Base-by-base conservation (phyloP, 164 flowering plant species). In the Chimonanthus praecox region DNA sequence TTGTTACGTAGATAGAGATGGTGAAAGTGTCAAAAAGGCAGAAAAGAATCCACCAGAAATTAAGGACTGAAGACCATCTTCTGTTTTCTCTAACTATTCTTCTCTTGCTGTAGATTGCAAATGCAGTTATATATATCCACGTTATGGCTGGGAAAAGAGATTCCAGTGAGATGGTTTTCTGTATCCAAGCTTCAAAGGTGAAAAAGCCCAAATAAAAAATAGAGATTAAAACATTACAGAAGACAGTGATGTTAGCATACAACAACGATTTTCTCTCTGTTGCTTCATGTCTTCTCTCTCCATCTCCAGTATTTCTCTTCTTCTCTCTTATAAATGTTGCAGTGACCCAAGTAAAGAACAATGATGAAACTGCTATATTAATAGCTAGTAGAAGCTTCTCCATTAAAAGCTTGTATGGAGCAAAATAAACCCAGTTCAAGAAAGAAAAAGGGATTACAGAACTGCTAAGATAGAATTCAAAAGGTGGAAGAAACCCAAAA, bases 31-130 rank as follows among this genome's bases (percentile, higher is more conserved):
- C 33, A 46, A 72, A 49, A 78, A 82, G 72, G 71, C 73, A 58
- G 61, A 83, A 83, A 50, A 78, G 77, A 11, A 78, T 21, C 97
- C 94, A 92, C 90, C 92, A 92, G 6, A 84, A 72, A 58, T 77
- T 44, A 45, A 89, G 86, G 18, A 86, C 86, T 3, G 78, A 49
- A 49, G 91, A 94, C 92, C 92, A 92, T 15, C 67, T 81, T 68
- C 67, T 79, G 48, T 66, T 71, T 50, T 73, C 82, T 60, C 54
- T 64, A 67, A 58, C 64, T 20, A 20, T 71, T 75, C 49, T 82
- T 68, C 64, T 70, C n/a, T 74, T 80, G 13, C 81, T 80, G 75
- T 78, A 81, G 48, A 84, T 51, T 8, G 78, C 67, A 64, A 86
- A 76, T 2, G 71, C 5, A 70, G 85, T 74, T 49, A 85, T 79